Conservation (phyloP, 345 rosid genomes). For the Balakata baccata region DNA sequence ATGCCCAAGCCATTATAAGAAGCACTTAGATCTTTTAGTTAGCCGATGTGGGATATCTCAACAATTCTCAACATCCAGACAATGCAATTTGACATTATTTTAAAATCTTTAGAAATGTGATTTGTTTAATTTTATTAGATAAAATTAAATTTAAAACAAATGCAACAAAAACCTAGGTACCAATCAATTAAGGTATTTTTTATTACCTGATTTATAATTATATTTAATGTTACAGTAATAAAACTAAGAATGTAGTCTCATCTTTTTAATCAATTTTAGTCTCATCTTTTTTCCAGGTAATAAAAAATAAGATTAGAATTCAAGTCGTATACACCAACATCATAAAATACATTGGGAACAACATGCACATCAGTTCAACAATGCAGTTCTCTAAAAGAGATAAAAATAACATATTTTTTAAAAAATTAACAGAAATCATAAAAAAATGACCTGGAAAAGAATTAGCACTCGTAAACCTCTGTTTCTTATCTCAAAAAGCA, state of each 20-base stretch:
- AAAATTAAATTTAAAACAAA: not conserved
- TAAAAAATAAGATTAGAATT: not conserved
- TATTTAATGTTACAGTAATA: too few species aligned
- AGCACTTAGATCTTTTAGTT: too few species aligned
- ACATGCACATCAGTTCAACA: not conserved
- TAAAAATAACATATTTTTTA: not conserved
- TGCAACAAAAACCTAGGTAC: not conserved
- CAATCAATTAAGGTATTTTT: too few species aligned
- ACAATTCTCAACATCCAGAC: not conserved
- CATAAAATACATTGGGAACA: not conserved
- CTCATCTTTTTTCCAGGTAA: not conserved
- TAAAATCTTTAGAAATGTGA: not conserved
- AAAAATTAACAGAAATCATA: not conserved
- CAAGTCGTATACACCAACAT: not conserved
- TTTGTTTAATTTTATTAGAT: not conserved
- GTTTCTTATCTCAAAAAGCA: conserved; percentile 59
- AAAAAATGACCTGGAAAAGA: conserved; percentile 67
- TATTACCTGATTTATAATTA: too few species aligned
- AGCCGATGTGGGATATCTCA: too few species aligned
- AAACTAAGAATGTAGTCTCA: too few species aligned
- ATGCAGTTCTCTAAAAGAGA: not conserved
- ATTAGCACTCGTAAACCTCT: conserved; percentile 59
- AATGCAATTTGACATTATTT: not conserved
- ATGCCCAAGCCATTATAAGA: too few species aligned
- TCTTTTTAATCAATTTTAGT: too few species aligned